Conservation (phyloP, 768 basidiomycete genomes). For the Crepidotus variabilis region DNA sequence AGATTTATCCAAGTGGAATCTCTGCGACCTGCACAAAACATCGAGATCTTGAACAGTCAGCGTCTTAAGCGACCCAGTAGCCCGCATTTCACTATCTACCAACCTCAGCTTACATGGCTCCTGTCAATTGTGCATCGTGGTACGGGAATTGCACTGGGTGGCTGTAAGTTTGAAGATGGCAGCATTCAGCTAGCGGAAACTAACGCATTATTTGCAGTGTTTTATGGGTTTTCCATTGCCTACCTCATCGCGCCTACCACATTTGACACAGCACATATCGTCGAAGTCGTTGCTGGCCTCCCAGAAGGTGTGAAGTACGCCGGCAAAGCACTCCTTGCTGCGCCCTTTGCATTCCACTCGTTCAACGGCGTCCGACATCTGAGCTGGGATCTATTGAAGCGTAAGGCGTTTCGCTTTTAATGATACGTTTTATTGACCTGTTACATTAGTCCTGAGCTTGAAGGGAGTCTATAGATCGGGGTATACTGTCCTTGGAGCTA, state of each 20-base stretch:
- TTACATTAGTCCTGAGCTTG: constrained; percentile 65
- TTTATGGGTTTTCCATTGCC: constrained; percentile 84
- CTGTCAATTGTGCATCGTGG: constrained; percentile 82
- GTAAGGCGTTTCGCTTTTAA: constrained; percentile 45
- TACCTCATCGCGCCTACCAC: constrained; percentile 81
- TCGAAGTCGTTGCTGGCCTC: constrained; percentile 66
- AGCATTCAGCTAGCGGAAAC: not conserved
- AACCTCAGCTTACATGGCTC: constrained; percentile 90
- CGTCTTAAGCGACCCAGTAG: constrained; percentile 85
- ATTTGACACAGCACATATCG: constrained; percentile 74
- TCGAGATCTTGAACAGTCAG: constrained; percentile 79
- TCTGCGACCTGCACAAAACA: constrained; percentile 51
- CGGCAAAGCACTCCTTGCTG: constrained; percentile 75
- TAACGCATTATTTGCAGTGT: constrained; percentile 42
- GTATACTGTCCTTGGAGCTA: constrained; percentile 80
- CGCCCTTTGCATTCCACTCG: constrained; percentile 88
- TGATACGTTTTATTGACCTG: not conserved
- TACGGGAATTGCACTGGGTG: constrained; percentile 80
- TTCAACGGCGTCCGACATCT: constrained; percentile 91
- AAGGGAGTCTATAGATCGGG: constrained; percentile 79
- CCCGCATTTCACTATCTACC: constrained; percentile 97
- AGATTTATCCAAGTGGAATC: constrained; percentile 67
- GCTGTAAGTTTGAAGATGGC: constrained; percentile 45
- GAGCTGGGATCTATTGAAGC: constrained; percentile 83
- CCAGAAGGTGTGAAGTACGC: constrained; percentile 76